Base-by-base conservation (phyloP, 75 land plant species). In the Isoetes taiwanensis region DNA sequence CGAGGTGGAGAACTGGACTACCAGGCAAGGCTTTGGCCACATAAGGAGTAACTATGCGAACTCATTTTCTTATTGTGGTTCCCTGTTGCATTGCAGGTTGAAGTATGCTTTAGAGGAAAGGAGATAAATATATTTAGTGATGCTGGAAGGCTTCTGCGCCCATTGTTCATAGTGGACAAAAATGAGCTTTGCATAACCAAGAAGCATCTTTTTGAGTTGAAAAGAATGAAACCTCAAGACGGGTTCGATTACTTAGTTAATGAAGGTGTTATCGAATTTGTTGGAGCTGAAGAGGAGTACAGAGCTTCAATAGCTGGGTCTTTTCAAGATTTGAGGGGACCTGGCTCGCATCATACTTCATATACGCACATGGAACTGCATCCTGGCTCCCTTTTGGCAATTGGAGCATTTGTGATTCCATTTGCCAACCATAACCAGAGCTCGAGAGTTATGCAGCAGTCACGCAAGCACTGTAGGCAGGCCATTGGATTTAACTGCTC, bases 251-350 rank as follows among this genome's bases (percentile, higher is more conserved):
- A n/a, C n/a, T n/a, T n/a, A n/a, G n/a, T 91, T 65, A 75, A 77
- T 41, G 64, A 67, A 28, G 77, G 72, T 23, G 69, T 91, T 2
- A 52, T 87, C 6, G 97, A 91, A 64, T 59, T 87, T 26, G 46
- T 91, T 43, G 96, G 97, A 35, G 54, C 67, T 34, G 95, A 91
- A 65, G 97, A 91, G 61, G 97, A 87, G 54, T 84, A 84, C 48
- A 84, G 82, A 35, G 76, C 76, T 41, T 48, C 30, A 30, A 77
- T 75, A 40, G 91, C 96, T 19, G 71, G 69, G 66, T 64, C 67
- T 6, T 20, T 69, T 24, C 70, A 64, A 12, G 43, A 81, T 26
- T 73, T 86, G 20, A n/a, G n/a, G n/a, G n/a, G n/a, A n/a, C n/a
- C n/a, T n/a, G n/a, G n/a, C n/a, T n/a, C n/a, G n/a, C n/a, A n/a